Evolutionary conservation across 2,329 filamentous ascomycete species (phyloP).

Genomic region (Aspergillus eucalypticola): DNA sequence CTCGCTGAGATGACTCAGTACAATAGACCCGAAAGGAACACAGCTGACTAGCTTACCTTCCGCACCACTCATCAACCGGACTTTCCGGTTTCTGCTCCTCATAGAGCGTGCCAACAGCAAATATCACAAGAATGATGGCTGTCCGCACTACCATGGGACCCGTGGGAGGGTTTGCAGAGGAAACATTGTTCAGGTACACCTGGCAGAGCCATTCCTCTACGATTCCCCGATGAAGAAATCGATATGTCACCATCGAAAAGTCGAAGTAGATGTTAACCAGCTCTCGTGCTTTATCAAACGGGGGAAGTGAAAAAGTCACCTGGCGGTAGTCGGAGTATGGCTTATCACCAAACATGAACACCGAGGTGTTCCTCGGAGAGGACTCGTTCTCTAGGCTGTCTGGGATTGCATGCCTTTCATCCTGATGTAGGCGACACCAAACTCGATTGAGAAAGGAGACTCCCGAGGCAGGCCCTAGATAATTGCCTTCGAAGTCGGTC

Average conservation of each 20-base stretch:
- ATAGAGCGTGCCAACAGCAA: slow-evolving; percentile 52
- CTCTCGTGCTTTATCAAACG: slow-evolving; percentile 42
- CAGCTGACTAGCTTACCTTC: slow-evolving; percentile 26
- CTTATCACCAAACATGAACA: slow-evolving; percentile 54
- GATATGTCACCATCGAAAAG: slow-evolving; percentile 61
- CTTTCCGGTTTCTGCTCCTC: slow-evolving; percentile 43
- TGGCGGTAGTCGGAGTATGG: slow-evolving; percentile 46
- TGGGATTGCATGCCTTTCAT: slow-evolving; percentile 44
- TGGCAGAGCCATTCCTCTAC: slow-evolving; percentile 51
- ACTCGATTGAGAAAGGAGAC: slow-evolving; percentile 64
- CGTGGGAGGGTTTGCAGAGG: slow-evolving; percentile 39
- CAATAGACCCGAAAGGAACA: not conserved
- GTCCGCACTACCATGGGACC: slow-evolving; percentile 49
- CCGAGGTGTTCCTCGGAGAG: slow-evolving; percentile 43
- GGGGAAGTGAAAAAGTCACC: slow-evolving; percentile 40
- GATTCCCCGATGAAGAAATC: slow-evolving; percentile 58
- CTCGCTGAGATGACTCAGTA: slow-evolving; percentile 28
- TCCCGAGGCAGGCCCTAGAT: slow-evolving; percentile 56
- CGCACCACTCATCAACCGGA: slow-evolving; percentile 24
- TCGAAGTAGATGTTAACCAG: slow-evolving; percentile 60
- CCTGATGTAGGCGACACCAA: slow-evolving; percentile 64
- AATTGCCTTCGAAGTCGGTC: slow-evolving; percentile 57
- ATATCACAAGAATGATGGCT: slow-evolving; percentile 51
- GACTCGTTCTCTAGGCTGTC: slow-evolving; percentile 32
- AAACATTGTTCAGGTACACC: slow-evolving; percentile 42